Evolutionary conservation across 352 stramenopile genomes (phyloP), one percentile per base, ranked within the genome.

Genomic region (Pythium pyrilobum): DNA sequence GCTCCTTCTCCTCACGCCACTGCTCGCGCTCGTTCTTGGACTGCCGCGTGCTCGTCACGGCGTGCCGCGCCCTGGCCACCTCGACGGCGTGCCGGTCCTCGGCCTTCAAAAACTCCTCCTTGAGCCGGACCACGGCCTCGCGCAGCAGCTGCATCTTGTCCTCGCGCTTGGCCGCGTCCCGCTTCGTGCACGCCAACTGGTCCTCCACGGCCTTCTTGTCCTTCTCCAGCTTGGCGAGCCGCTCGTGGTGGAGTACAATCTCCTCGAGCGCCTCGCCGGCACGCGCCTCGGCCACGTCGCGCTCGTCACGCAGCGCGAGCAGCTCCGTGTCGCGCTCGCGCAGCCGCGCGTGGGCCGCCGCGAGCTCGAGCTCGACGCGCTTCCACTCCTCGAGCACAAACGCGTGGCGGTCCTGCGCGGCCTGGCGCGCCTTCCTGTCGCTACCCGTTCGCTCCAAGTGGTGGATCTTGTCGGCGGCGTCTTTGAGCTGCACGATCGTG

Each of bases 71-170:
- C 44, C 81, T 82, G 4, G 73, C 74, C 9, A 87, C 59, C 45
- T 87, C 80, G 25, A 89, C 67, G n/a, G 80, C 84, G 44, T 90
- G 76, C 0, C 76, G 66, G 61, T 96, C 79, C 56, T 96, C 81
- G 2, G 74, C 80, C 48, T 93, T 90, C 4, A 96, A 38, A 44
- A 96, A 96, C 53, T 95, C 88, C 46, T 96, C 79, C 55, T 96
- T 97, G 5, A 97, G 59, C 42, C 81, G 77, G 25, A 96, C 81
- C 37, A 97, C 79, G 3, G 86, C 85, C 21, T 90, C 80, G 8
- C 85, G 71, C 32, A 92, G 47, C 23, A 85, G 43, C 49, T 80
- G 67, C 36, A 92, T 69, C 34, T 88, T 89, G 12, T 77, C 66
- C 21, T 87, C 78, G 20, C 86, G 87, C 18, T 67, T 73, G 4